Base-by-base conservation (phyloP, 768 basidiomycete species). In the Podaxis sp. region DNA sequence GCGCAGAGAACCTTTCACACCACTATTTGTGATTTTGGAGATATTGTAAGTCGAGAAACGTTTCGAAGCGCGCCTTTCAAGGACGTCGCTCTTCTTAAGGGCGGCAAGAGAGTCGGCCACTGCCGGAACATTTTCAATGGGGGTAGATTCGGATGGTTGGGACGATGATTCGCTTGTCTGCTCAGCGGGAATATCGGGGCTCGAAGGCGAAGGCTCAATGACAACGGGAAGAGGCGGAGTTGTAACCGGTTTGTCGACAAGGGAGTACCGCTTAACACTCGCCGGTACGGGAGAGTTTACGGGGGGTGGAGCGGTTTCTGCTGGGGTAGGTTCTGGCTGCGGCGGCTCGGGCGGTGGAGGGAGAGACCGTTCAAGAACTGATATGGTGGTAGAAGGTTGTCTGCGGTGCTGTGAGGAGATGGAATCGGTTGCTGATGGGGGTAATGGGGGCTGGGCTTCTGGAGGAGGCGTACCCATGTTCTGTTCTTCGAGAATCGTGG, bases 41-140 rank as follows among this genome's bases (percentile, higher is more conserved):
- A 98, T 91, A 66, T 95, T 93, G 72, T 96, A 99, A 1, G 89
- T 88, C 48, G 95, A 97, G 76, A 95, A 99, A 0, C 97, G 91
- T 72, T 98, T 98, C 22, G 93, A 95, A 17, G 96, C 96, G 52
- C 96, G 83, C 22, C 96, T 86, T 68, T 95, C 93, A 42, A 99
- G 83, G 0, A 87, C 83, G 67, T 96, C 95, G 56, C 85, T 88
- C 69, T 90, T 87, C 75, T 96, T 90, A 52, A 99, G 81, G 7
- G 95, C 95, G 6, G 93, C 94, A 9, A 99, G 82, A 4, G 93
- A 90, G 69, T 86, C 85, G 57, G 90, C 91, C 26, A 92, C 85
- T 0, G 84, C 89, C n/a, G 65, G 63, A 58, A 71, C 67, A 11
- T 69, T 69, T 42, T 71, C 69, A 4, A 63, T 57, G 4, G 46